Base-by-base conservation (phyloP, 495 filamentous ascomycete genomes). In the Tuber aestivum region DNA sequence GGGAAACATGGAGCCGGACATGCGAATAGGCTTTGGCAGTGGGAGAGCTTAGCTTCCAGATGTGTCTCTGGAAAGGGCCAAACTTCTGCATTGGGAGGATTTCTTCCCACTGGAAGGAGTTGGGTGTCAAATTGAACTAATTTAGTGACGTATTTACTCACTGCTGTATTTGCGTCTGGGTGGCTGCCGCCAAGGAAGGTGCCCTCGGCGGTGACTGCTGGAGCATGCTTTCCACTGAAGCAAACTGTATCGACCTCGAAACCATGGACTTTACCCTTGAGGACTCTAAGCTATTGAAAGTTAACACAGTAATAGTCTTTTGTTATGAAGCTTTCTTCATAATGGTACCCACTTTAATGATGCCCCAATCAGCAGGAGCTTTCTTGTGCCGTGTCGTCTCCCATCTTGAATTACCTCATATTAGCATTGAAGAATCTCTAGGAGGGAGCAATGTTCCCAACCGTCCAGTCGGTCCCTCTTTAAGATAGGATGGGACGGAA, bases 381-480 rank as follows among this genome's bases (percentile, higher is more conserved):
- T 87, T 84, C 83, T 97, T 97, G 86, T 97, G 94, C 70, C 94
- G 87, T 23, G 94, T 88, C 3, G 94, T 97, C 84, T 97, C 94
- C 94, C 94, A 97, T 38, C 78, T 79, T 41, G 14, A 35, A 65
- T 32, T 65, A 35, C 27, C 18, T 1, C 27, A 35, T 65, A 65
- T 65, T 8, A 65, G 56, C 56, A 35, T 18, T 73, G 9, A 14
- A 70, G 35, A 50, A 18, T 38, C 35, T 45, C 45, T 27, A 20
- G 73, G 73, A 72, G n/a, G 78, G 56, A 32, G 41, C n/a, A n/a
- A n/a, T n/a, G n/a, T n/a, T n/a, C n/a, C n/a, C n/a, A n/a, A n/a
- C n/a, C n/a, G n/a, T n/a, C n/a, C n/a, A n/a, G n/a, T n/a, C n/a
- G n/a, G n/a, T n/a, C n/a, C n/a, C n/a, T n/a, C n/a, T n/a, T n/a